phyloP scores from a whole-genome alignment of 129 eudicot species.

The Gnaphalium uliginosum region DNA sequence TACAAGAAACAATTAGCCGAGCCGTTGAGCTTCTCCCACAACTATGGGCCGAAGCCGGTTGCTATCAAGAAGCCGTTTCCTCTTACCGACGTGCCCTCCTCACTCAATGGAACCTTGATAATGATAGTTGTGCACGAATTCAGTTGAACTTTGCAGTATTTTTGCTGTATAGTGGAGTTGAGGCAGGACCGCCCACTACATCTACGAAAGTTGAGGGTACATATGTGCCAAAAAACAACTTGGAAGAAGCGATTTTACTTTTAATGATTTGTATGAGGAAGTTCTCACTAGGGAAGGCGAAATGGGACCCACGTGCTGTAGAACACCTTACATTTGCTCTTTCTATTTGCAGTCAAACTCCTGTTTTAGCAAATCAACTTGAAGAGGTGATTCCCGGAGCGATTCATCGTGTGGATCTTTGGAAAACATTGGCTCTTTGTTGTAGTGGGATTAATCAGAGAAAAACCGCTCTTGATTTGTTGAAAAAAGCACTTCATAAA shows the following conservation, averaged over 20 bases:
- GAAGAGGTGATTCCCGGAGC: slow-evolving; percentile 87
- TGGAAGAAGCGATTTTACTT: slow-evolving; percentile 90
- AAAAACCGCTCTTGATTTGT: slow-evolving; percentile 56
- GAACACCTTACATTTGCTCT: slow-evolving; percentile 91
- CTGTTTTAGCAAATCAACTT: slow-evolving; percentile 73
- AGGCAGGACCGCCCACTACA: slow-evolving; percentile 70
- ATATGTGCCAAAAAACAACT: slow-evolving; percentile 71
- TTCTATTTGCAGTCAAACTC: slow-evolving; percentile 77
- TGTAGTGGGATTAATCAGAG: slow-evolving; percentile 52
- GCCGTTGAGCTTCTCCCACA: slow-evolving; percentile 94
- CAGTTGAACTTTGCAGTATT: slow-evolving; percentile 80
- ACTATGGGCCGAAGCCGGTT: slow-evolving; percentile 70
- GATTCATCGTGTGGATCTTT: slow-evolving; percentile 66
- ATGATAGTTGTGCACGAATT: slow-evolving; percentile 80
- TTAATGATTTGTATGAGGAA: slow-evolving; percentile 84
- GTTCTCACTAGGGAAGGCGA: slow-evolving; percentile 60
- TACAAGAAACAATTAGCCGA: slow-evolving; percentile 84
- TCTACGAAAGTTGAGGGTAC: slow-evolving; percentile 71
- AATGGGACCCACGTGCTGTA: slow-evolving; percentile 77
- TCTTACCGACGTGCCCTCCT: slow-evolving; percentile 85
- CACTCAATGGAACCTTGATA: slow-evolving; percentile 92
- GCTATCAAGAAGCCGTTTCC: slow-evolving; percentile 63
- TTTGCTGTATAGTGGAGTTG: slow-evolving; percentile 79
- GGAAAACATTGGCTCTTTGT: slow-evolving; percentile 80
- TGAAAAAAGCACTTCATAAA: slow-evolving; percentile 65